Evolutionary conservation across 1,284 basidiomycete genomes (phyloP).

Genomic region (Pterula multifida): DNA sequence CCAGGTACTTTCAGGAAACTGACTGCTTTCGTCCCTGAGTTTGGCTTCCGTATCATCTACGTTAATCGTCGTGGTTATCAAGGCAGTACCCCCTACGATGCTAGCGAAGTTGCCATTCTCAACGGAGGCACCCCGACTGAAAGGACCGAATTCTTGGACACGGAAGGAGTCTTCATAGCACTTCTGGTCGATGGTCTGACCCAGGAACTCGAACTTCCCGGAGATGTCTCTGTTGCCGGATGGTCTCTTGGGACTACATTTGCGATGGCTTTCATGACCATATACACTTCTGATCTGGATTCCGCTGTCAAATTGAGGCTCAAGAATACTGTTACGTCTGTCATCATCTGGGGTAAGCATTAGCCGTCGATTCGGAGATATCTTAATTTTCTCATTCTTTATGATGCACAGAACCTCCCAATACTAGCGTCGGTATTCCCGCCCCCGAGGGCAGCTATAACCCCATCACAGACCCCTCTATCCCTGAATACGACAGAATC

Average conservation of each 20-base stretch:
- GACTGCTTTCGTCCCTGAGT: conserved; percentile 13
- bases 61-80: conserved; percentile 21
- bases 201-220: conserved; percentile 9
- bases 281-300: not conserved
- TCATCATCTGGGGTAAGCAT: not conserved
- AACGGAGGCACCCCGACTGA: conserved; percentile 6
- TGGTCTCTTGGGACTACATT: conserved; percentile 2
- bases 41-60: conserved; percentile 17
- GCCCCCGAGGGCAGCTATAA: conserved; percentile 6
- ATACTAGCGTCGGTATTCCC: not conserved
- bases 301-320: not conserved
- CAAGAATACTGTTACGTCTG: not conserved
- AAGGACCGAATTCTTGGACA: conserved; percentile 7
- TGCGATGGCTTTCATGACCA: conserved; percentile 2
- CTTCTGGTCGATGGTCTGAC: conserved; percentile 14
- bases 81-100: conserved; percentile 15
- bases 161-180: conserved; percentile 15
- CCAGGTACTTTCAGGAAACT: conserved; percentile 18
- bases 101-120: conserved; percentile 15
- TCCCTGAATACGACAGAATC: conserved; percentile 9
- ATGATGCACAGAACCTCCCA: not conserved
- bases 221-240: not conserved
- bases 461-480: conserved; percentile 11
- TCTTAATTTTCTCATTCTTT: not conserved
- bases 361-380: not conserved